A percentile compares a stretch with the other conserved stretches of the same genome.
Conservation (phyloP, 805 yeast species). For the Myxozyma udenii region DNA sequence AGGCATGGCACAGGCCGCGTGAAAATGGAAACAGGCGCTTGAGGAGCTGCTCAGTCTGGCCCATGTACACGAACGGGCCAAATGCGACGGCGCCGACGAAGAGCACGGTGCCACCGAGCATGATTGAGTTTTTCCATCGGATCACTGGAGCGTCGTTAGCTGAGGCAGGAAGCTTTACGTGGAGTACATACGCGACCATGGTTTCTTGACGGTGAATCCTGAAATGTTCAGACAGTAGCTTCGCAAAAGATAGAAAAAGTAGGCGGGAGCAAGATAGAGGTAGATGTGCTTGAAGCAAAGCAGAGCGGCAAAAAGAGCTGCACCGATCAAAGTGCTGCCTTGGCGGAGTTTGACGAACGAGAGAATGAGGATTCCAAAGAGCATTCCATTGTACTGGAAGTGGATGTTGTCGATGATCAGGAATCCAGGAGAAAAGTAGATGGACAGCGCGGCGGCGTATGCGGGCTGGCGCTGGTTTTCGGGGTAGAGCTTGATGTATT, state of each 20-base stretch:
- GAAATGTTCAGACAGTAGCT: slow-evolving; percentile 55
- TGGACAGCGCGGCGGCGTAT: slow-evolving; percentile 75
- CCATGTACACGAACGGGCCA: slow-evolving; percentile 67
- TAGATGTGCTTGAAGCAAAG: slow-evolving; percentile 94
- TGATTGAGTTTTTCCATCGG: slow-evolving; percentile 48
- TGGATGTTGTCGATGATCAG: slow-evolving; percentile 91
- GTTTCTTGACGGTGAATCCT: not conserved
- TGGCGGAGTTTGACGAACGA: slow-evolving; percentile 70
- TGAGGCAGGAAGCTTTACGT: too few relatives aligned
- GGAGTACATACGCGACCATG: slow-evolving; percentile 5
- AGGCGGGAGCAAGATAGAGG: slow-evolving; percentile 90
- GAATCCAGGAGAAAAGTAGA: slow-evolving; percentile 85
- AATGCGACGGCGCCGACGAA: slow-evolving; percentile 65
- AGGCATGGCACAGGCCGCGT: slow-evolving; percentile 93
- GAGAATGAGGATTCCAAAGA: slow-evolving; percentile 77
- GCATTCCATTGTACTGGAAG: slow-evolving; percentile 93
- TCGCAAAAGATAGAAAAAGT: slow-evolving; percentile 72
- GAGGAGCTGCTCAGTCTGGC: slow-evolving; percentile 61
- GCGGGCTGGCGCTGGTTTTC: slow-evolving; percentile 44
- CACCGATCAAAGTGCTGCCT: slow-evolving; percentile 46
- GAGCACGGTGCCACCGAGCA: slow-evolving; percentile 61
- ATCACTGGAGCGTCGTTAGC: slow-evolving; percentile 18
- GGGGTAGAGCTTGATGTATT: slow-evolving; percentile 9
- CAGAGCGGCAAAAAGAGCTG: slow-evolving; percentile 63
- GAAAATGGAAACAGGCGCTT: slow-evolving; percentile 85